Percentiles rank a stretch among this genome's conserved stretches.
Evolutionary conservation across 768 basidiomycete genomes (phyloP).

Genomic region (Tulasnella sp.): DNA sequence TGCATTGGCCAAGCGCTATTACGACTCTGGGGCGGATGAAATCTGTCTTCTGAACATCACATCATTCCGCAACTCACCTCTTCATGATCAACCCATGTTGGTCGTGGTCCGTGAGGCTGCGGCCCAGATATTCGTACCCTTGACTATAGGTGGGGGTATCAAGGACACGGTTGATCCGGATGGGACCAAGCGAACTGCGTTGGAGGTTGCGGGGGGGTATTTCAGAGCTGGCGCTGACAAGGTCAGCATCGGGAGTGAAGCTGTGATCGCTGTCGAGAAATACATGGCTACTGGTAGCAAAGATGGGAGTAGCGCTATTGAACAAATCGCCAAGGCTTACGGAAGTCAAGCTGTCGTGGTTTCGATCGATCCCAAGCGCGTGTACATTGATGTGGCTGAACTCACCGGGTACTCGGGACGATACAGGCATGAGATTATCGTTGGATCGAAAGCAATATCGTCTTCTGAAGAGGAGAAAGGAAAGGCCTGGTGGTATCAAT

Average conservation of each 20-base stretch:
- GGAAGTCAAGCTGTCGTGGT: conserved; percentile 97
- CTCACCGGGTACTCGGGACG: background rate
- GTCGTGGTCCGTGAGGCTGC: conserved; percentile 86
- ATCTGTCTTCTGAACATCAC: conserved; percentile 98
- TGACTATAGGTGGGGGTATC: conserved; percentile 97
- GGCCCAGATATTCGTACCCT: conserved; percentile 84
- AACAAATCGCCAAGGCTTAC: conserved; percentile 79
- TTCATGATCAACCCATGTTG: conserved; percentile 96
- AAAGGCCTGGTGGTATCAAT: conserved; percentile 97
- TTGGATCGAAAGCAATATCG: conserved; percentile 55
- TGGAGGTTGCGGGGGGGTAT: conserved; percentile 92
- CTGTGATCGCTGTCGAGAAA: conserved; percentile 85
- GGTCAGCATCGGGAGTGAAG: conserved; percentile 93
- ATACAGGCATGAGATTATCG: conserved; percentile 34
- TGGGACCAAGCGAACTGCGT: conserved; percentile 69
- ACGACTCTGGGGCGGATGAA: conserved; percentile 81
- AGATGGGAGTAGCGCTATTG: conserved; percentile 69
- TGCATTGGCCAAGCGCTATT: conserved; percentile 77
- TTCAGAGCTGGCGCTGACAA: conserved; percentile 98
- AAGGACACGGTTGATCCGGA: conserved; percentile 93
- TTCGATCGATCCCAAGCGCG: conserved; percentile 84
- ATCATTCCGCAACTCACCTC: conserved; percentile 91
- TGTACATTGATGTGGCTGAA: conserved; percentile 49
- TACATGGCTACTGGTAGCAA: conserved; percentile 29
- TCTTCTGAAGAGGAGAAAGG: conserved; percentile 41